These are phyloP conservation scores for Luvunga scandens DNA, from an alignment of 345 rosid genomes.

Conservation along the genomic window DNA sequence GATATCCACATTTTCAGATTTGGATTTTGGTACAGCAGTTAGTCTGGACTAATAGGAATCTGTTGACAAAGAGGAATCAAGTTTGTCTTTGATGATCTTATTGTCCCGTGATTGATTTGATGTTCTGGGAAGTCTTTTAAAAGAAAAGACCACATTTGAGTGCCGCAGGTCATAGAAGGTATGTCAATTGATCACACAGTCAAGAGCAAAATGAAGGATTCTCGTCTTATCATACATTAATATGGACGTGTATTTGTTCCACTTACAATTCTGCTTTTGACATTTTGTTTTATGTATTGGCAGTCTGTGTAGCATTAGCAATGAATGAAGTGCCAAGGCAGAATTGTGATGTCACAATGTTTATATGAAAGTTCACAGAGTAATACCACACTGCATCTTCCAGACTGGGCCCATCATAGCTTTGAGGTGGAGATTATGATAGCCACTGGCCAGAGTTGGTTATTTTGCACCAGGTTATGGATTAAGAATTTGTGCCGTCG, in stretches of 20 bases:
- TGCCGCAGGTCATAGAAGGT: background rate
- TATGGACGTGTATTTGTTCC: background rate
- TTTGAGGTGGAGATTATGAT: conserved; percentile 5
- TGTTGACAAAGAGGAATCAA: background rate
- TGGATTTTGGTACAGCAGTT: background rate
- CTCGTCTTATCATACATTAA: background rate
- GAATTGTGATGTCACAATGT: background rate
- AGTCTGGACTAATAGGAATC: background rate
- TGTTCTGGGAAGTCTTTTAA: background rate
- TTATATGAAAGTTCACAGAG: background rate
- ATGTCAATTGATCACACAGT: background rate
- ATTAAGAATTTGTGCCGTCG: background rate
- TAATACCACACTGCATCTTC: background rate
- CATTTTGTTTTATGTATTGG: background rate
- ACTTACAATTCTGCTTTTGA: background rate
- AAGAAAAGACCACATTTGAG: background rate
- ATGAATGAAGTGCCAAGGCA: background rate
- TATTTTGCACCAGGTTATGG: no score
- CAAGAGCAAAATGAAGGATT: background rate
- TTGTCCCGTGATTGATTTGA: background rate
- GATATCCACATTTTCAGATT: background rate
- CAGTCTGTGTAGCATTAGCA: background rate
- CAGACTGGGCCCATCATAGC: background rate
- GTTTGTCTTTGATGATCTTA: background rate
- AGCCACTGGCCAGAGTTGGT: no score